Evolutionary conservation across 208 protist genomes (phyloP).

Genomic region (Herpetomonas muscarum): DNA sequence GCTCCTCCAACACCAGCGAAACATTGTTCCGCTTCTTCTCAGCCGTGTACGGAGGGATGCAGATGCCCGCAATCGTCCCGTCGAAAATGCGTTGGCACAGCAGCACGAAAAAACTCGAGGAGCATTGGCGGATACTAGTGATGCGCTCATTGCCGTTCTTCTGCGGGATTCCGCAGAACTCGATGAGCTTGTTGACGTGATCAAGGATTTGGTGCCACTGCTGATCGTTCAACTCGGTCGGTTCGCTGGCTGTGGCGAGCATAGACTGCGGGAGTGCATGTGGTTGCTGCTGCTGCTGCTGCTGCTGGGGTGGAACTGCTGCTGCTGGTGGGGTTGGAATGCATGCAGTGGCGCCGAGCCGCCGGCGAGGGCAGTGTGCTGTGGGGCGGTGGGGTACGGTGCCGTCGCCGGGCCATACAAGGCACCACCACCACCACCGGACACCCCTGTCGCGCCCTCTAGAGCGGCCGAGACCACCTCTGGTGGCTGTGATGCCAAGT

Average conservation of each 20-base stretch:
- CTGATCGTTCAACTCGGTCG: slow-evolving; percentile 11
- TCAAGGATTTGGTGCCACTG: slow-evolving; percentile 44
- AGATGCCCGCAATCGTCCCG: slow-evolving; percentile 62
- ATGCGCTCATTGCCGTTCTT: slow-evolving; percentile 31
- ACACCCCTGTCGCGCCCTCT: no score
- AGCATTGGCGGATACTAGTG: slow-evolving; percentile 74
- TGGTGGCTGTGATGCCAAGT: no score
- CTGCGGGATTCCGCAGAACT: slow-evolving; percentile 46
- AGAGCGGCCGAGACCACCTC: no score
- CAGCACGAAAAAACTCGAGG: slow-evolving; percentile 83
- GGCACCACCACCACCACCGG: no score
- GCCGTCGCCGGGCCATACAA: no score
- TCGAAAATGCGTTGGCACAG: slow-evolving; percentile 82
- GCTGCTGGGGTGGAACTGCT: background rate
- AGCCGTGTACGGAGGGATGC: slow-evolving; percentile 58
- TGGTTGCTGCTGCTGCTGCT: slow-evolving; percentile 3
- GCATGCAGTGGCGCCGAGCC: background rate
- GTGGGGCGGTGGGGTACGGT: no score
- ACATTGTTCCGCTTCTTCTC: slow-evolving; percentile 81
- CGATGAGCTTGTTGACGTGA: slow-evolving; percentile 60
- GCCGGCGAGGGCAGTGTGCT: slow-evolving; percentile 1
- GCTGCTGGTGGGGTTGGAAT: no score
- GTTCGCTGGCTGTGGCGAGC: background rate
- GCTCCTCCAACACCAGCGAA: slow-evolving; percentile 62
- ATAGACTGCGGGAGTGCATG: background rate